Conservation (phyloP, 176 grass and related monocot species). For the Eleusine indica region DNA sequence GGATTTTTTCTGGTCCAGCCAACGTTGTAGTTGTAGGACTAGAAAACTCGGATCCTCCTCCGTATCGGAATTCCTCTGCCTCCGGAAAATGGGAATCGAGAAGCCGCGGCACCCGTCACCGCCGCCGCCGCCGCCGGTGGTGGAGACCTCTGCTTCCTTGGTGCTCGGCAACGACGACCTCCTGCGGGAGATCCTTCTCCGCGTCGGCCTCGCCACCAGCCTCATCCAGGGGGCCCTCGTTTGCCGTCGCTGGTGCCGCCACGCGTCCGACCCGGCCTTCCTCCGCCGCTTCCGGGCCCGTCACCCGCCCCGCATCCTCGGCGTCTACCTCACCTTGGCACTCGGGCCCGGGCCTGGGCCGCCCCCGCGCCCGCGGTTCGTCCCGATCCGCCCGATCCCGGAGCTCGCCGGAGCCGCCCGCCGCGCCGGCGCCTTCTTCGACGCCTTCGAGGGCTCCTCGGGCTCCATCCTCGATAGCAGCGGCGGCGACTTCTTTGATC, state of each 20-base stretch:
- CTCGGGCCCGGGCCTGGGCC: not conserved
- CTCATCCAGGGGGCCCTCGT: slow-evolving; percentile 35
- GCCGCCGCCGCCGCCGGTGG: not conserved
- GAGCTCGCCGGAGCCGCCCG: slow-evolving; percentile 34
- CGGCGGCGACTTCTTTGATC: not conserved
- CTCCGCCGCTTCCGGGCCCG: slow-evolving; percentile 22
- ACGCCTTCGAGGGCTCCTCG: not conserved
- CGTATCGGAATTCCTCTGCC: too few species aligned
- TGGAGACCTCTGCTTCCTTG: not conserved
- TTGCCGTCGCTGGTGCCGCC: slow-evolving; percentile 27
- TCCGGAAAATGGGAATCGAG: too few species aligned
- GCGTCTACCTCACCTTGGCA: slow-evolving; percentile 18
- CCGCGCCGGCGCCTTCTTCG: slow-evolving; percentile 22
- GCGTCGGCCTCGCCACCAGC: not conserved
- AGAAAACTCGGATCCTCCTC: too few species aligned
- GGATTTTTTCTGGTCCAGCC: too few species aligned
- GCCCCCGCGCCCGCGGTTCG: slow-evolving; percentile 14
- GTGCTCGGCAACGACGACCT: slow-evolving; percentile 41
- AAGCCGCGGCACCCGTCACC: too few species aligned
- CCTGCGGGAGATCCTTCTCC: slow-evolving; percentile 45
- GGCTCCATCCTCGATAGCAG: slow-evolving; percentile 10
- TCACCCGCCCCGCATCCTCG: slow-evolving; percentile 34
- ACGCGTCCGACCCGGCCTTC: slow-evolving; percentile 25
- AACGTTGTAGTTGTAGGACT: too few species aligned
- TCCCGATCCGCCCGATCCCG: slow-evolving; percentile 17